Evolutionary conservation across 2,329 filamentous ascomycete genomes (phyloP), one percentile per base, ranked within the genome.

Genomic region (Teratosphaeria zuluensis): DNA sequence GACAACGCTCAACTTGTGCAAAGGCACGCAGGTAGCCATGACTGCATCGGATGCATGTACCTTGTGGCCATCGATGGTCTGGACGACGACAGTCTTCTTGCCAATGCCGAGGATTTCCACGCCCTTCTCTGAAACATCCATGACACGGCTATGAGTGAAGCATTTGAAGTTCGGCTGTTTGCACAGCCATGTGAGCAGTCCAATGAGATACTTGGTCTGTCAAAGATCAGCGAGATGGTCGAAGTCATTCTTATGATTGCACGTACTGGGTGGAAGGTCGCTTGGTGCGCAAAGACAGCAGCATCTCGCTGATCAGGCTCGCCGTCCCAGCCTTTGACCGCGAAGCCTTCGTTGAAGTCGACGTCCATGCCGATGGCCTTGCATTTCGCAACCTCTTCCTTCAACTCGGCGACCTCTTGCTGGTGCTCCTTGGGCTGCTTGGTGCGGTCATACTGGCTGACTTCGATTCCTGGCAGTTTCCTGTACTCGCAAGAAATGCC

Each of bases 401-500:
- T 74, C 42, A 82, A 61, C 51, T 73, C 68, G 54, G 77, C 66
- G 32, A 81, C 64, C 53, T 82, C 80, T 6, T 76, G 66, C 2
- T 75, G 69, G 57, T 81, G 77, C 57, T 77, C 71, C 14, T 72
- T 65, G 7, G 60, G 24, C 51, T 64, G 60, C 7, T 77, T 71
- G 11, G 70, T 73, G 0, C 69, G 68, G 0, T 73, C 64, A 59
- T 78, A 80, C 64, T 82, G 77, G 1, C 79, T 81, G 4, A 84
- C 71, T 42, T 79, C 71, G 61, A 81, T 81, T 0, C 71, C 79
- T 0, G 75, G 77, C 2, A 84, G 63, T 38, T 70, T 70, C 6
- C 81, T 76, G 65, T 81, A 84, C 62, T 83, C 81, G 68, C 81
- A 84, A 0, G 83, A 79, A 33, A 84, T 80, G 3, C 74, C 75